Evolutionary conservation across 352 stramenopile species (phyloP).

Genomic region (Phytophthora pseudosyringae): DNA sequence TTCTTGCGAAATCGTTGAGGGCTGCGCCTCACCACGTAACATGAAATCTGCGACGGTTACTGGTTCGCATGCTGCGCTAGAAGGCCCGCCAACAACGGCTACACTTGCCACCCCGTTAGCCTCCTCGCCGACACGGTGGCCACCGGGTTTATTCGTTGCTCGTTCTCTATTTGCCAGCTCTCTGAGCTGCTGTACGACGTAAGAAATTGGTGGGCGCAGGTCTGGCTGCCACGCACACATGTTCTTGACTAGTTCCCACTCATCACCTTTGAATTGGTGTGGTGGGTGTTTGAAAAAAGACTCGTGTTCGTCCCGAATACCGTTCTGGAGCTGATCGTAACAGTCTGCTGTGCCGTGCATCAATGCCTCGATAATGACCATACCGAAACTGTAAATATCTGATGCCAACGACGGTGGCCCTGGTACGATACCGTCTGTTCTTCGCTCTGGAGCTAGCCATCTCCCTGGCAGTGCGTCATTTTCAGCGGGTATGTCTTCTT

Average conservation of each 20-base stretch:
- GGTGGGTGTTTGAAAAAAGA: not conserved
- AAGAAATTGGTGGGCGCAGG: conserved; percentile 27
- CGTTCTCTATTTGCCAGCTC: conserved; percentile 13
- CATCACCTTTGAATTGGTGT: not conserved
- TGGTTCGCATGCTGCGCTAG: not conserved
- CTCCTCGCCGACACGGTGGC: not conserved
- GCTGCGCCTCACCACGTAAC: not conserved
- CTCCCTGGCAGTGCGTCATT: not conserved
- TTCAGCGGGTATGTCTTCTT: not conserved
- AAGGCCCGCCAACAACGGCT: not conserved
- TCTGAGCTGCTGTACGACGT: conserved; percentile 36
- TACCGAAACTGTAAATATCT: conserved; percentile 40
- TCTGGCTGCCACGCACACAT: conserved; percentile 32
- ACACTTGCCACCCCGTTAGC: not conserved
- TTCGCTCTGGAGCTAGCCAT: conserved; percentile 25
- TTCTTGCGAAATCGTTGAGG: conserved; percentile 13
- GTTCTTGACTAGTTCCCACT: conserved; percentile 30
- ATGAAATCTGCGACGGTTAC: conserved; percentile 1
- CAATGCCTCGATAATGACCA: conserved; percentile 29
- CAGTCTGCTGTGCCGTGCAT: not conserved
- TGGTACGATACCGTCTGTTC: not conserved
- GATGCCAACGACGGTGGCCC: conserved; percentile 29
- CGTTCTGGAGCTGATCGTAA: not conserved
- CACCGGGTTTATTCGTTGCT: not conserved
- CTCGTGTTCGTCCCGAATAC: not conserved